Percentiles rank a stretch among this genome's conserved stretches.
These are phyloP conservation scores for Basidiobolus heterosporus DNA, from an alignment of 371 early-diverging fungal genomes.

Conservation along the genomic window DNA sequence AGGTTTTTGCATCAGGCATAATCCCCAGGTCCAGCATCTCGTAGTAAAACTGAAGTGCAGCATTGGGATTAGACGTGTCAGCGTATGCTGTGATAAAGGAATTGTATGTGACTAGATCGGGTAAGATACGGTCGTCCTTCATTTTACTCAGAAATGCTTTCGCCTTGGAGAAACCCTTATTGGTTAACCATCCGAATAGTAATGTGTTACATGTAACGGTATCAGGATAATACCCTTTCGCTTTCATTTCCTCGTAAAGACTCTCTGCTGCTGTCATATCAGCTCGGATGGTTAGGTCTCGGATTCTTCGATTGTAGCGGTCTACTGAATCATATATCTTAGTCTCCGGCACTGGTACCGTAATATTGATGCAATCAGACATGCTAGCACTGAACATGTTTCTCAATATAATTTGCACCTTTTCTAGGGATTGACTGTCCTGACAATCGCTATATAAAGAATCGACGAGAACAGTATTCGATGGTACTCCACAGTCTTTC, in stretches of 20 bases:
- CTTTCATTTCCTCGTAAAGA: conserved; percentile 4
- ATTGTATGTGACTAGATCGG: conserved; percentile 5
- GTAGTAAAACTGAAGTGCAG: not conserved
- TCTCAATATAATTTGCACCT: no score
- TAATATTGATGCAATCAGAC: no score
- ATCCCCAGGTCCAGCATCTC: conserved; percentile 2
- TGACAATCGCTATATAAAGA: no score
- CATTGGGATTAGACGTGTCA: not conserved
- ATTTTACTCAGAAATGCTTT: conserved; percentile 1
- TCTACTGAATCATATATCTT: no score
- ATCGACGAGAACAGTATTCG: no score
- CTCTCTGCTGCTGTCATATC: conserved; percentile 2
- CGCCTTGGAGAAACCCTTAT: not conserved
- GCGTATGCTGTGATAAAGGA: not conserved
- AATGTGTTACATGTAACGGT: conserved; percentile 3
- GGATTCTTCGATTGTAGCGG: no score
- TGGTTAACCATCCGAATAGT: conserved; percentile 1
- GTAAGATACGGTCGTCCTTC: conserved; percentile 1
- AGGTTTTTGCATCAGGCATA: conserved; percentile 2
- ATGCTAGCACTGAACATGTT: no score
- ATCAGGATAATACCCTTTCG: conserved; percentile 1
- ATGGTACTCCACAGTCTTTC: no score
- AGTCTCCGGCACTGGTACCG: no score
- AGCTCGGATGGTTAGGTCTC: no score
- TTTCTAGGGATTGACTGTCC: no score